Base-by-base conservation (phyloP, 371 early-diverging fungal species). In the Mortierella sp. region DNA sequence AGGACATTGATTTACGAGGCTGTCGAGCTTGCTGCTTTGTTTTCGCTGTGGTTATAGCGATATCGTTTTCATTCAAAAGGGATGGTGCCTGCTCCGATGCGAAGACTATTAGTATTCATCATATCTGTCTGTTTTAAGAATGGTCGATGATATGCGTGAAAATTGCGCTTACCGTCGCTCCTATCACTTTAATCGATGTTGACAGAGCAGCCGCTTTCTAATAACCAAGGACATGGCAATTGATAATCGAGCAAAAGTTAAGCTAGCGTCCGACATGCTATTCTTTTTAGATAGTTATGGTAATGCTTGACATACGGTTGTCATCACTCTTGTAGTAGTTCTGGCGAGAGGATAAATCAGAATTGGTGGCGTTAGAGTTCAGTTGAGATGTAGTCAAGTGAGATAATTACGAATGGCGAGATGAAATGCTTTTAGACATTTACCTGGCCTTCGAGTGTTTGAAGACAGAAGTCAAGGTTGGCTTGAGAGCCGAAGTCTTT, bases 401-500 rank as follows among this genome's bases (percentile, higher is more conserved):
- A 15, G 31, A 49, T 42, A 32, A 7, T 12, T n/a, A n/a, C n/a
- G n/a, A n/a, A n/a, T n/a, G n/a, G n/a, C n/a, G n/a, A n/a, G 26
- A 31, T 9, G 10, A 32, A 0, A 4, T 5, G 19, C 51, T 73
- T 70, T 71, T 77, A 43, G 19, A 28, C 3, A 5, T 9, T 26
- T 65, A 78, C 79, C 79, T 78, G 43, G 79, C 57, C 58, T 78
- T 78, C n/a, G 79, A 59, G 28, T 54, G 60, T 29, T 78, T 78
- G 37, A 78, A 78, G 19, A 60, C 62, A 2, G 79, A 49, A 8
- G 69, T 54, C 23, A 78, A 34, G 3, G 23, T 59, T 13, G 79
- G 73, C 42, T 66, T 73, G 19, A 66, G 65, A 34, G 49, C 12
- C 8, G 62, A 8, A 1, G 58, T 35, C 34, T 35, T 51, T 17